A percentile compares a stretch with the other conserved stretches of the same genome.
Conservation (phyloP, 345 rosid species). For the Linum usitatissimum region DNA sequence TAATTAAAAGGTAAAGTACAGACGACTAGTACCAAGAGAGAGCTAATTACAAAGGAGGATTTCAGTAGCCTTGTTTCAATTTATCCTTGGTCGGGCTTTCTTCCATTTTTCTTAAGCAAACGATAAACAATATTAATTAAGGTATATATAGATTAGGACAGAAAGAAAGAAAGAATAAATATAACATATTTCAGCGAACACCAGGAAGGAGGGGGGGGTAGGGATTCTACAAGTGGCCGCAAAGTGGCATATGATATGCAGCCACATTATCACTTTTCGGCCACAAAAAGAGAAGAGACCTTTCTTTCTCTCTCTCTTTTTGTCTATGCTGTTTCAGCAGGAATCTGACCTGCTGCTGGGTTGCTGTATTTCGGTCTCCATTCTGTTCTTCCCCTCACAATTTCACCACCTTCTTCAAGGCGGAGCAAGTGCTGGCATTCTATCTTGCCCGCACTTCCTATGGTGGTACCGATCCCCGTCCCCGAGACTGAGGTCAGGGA, state of each 20-base stretch:
- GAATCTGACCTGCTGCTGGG: constrained; percentile 11
- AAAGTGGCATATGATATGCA: not conserved
- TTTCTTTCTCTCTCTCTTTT: not conserved
- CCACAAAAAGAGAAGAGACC: not conserved
- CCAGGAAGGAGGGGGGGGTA: not conserved
- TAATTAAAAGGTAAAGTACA: no score
- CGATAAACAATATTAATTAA: no score
- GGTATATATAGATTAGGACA: no score
- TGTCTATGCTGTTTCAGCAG: not conserved
- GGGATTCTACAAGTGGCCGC: constrained; percentile 4
- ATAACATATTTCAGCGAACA: not conserved
- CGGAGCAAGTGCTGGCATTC: constrained; percentile 94
- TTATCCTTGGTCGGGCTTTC: no score
- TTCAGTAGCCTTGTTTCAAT: no score
- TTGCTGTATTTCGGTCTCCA: constrained; percentile 64
- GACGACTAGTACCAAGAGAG: no score
- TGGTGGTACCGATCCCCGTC: constrained; percentile 21
- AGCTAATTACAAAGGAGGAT: no score
- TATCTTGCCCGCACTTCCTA: constrained; percentile 31
- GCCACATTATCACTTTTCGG: not conserved
- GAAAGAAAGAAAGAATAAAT: not conserved
- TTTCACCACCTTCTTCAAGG: constrained; percentile 76
- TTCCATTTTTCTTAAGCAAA: no score
- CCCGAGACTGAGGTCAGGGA: constrained; percentile 67
- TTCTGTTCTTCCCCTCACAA: constrained; percentile 75